Evolutionary conservation across 1,139 yeast genomes (phyloP), one percentile per base, ranked within the genome.

Genomic region (Hyphopichia khmerensis): DNA sequence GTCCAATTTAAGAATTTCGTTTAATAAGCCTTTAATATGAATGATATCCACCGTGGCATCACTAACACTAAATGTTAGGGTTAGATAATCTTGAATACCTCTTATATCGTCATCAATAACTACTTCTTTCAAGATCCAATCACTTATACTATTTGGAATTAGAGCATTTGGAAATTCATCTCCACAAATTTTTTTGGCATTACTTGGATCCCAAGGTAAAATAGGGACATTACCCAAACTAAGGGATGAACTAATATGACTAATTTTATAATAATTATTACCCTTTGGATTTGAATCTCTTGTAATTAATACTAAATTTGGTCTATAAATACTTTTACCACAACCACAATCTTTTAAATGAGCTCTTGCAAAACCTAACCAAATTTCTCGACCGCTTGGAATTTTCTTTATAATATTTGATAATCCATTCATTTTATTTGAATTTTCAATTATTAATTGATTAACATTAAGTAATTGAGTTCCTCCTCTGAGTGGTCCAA

Each of bases 1-100:
- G 18, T 39, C 35, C 4, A 33, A 15, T 13, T 29, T 35, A 17
- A 33, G 34, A 8, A 39, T 16, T 21, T 45, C 42, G n/a, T 51
- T 48, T 27, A 60, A 44, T n/a, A 60, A 43, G 0, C 64, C 64
- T 35, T 50, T 52, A 11, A 60, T 45, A 40, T 51, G 50, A 5
- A 59, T 43, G n/a, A 47, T 41, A 36, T 55, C 55, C 8, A 56
- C 55, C 3, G 62, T 57, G 34, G 43, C 44, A 39, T 60, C 65
- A 11, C 57, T 48, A 15, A 66, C 56, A 3, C 74, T 65, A n/a
- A 64, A 50, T 24, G 69, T 47, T 33, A 72, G 44, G 0, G 72
- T 62, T 43, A 69, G 35, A 34, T 57, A 50, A 50, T 70, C 76
- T 2, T 55, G 59, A 14, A 53, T 50, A 4, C 36, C 40, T 51